phyloP scores from a whole-genome alignment of 192 early-diverging fungal genomes.

The Pilobolus umbonatus region DNA sequence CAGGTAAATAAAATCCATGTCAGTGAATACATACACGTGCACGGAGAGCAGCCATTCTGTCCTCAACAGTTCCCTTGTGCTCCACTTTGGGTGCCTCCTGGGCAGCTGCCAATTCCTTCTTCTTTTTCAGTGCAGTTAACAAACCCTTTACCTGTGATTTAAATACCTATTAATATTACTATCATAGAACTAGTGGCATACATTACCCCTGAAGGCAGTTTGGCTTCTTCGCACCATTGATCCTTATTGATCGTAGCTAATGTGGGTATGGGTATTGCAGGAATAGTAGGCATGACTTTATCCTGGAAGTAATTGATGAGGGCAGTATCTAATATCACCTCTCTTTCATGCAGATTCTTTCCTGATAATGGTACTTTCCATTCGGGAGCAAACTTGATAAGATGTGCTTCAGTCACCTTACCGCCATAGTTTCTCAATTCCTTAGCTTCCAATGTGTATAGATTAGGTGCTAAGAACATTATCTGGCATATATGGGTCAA shows the following conservation, averaged over 20 bases:
- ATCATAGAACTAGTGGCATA: background rate
- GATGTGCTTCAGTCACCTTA: slow-evolving; percentile 9
- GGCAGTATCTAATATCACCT: background rate
- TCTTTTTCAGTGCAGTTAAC: slow-evolving; percentile 1
- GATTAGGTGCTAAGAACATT: slow-evolving; percentile 9
- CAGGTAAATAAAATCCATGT: too few species aligned
- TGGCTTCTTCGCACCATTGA: slow-evolving; percentile 4
- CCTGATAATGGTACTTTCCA: slow-evolving; percentile 7
- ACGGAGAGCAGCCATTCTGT: slow-evolving; percentile 13
- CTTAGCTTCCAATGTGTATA: slow-evolving; percentile 6
- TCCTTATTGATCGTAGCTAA: slow-evolving; percentile 9
- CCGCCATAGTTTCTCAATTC: slow-evolving; percentile 10
- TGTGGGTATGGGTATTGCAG: background rate
- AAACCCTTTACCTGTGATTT: background rate
- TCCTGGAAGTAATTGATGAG: background rate
- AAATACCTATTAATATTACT: background rate
- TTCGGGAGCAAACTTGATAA: background rate
- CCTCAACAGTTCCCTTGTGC: slow-evolving; percentile 5
- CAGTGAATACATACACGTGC: slow-evolving; percentile 17
- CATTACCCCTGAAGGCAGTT: slow-evolving; percentile 12
- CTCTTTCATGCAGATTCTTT: slow-evolving; percentile 8
- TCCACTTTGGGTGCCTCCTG: background rate
- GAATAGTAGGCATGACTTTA: background rate
- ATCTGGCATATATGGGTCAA: slow-evolving; percentile 4
- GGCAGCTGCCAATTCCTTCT: background rate